Conservation (phyloP, 768 basidiomycete species). For the Kwoniella mangroviensis region DNA sequence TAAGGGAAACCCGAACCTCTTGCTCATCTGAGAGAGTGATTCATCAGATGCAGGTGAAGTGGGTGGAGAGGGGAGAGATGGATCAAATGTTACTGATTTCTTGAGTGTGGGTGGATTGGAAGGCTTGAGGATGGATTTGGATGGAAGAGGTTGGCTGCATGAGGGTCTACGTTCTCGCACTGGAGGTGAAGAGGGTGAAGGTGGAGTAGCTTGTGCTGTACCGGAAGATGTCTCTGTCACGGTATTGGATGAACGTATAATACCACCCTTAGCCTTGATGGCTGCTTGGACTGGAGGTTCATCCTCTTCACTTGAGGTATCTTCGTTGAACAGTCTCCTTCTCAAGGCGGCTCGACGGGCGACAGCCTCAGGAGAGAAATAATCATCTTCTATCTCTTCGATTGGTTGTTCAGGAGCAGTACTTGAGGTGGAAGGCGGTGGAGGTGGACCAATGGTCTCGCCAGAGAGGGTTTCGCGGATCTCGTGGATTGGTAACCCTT, state of each 20-base stretch:
- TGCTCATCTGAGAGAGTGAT: background rate
- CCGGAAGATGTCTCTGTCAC: background rate
- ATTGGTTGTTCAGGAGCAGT: background rate
- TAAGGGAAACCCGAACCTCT: conserved; percentile 34
- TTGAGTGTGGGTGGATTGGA: conserved; percentile 31
- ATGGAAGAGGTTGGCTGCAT: conserved; percentile 6
- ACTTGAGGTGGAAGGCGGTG: conserved; percentile 9
- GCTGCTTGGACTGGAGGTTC: conserved; percentile 14
- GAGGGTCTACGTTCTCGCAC: conserved; percentile 10
- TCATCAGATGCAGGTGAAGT: conserved; percentile 28
- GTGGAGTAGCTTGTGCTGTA: background rate
- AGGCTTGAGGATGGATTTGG: conserved; percentile 44
- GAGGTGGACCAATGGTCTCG: conserved; percentile 31
- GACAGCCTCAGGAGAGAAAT: conserved; percentile 38
- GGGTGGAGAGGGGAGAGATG: conserved; percentile 39
- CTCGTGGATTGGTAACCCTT: conserved; percentile 50
- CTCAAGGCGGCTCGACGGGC: conserved; percentile 31
- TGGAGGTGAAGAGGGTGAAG: background rate
- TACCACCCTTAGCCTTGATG: conserved; percentile 15
- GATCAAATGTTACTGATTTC: conserved; percentile 51
- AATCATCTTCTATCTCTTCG: conserved; percentile 27
- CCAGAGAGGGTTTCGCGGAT: conserved; percentile 42
- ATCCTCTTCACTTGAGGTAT: conserved; percentile 27
- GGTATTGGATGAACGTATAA: conserved; percentile 7
- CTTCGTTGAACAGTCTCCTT: conserved; percentile 34